Evolutionary conservation across 805 yeast genomes (phyloP), one percentile per base, ranked within the genome.

Genomic region (Metschnikowia matae): DNA sequence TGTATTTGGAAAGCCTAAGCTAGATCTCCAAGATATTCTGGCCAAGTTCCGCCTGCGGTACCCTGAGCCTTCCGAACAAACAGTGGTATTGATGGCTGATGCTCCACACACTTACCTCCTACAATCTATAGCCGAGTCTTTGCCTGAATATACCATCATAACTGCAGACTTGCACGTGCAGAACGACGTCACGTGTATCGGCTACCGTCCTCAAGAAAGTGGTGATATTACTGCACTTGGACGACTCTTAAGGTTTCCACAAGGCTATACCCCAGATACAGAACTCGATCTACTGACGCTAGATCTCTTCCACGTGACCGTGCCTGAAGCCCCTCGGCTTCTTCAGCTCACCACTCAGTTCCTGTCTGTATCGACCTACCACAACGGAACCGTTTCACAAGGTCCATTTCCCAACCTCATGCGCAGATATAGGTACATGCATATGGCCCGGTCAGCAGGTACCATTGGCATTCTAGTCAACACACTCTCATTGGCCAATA

Each of bases 391-490:
- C 0, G 48, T 74, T 1, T 58, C 66, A 0, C 68, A 69, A 37
- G 91, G 90, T 0, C 91, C 95, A 1, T 81, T 76, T 59, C 90
- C 95, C 0, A 84, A 89, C 10, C 70, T 94, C 49, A 85, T 84
- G 85, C 84, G 85, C 58, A 77, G 99, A 34, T 94, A 94, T 63
- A 77, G 86, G 54, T 83, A 78, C 60, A 89, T 94, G 89, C 92
- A 87, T 62, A 74, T 85, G 62, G 96, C 97, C 0, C 78, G 97
- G 59, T 79, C 92, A 1, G 95, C 98, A 0, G 91, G 94, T 1
- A 92, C 98, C 0, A 78, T 94, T 33, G 99, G 99, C 2, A 81
- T 94, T 26, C 73, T 94, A 33, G 91, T 94, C 37, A 95, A 94
- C 63, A 92, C 98, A 0, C 71, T 94, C 31, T 92, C 98, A 0